phyloP scores from a whole-genome alignment of 768 basidiomycete genomes.

The Galerina sulciceps region DNA sequence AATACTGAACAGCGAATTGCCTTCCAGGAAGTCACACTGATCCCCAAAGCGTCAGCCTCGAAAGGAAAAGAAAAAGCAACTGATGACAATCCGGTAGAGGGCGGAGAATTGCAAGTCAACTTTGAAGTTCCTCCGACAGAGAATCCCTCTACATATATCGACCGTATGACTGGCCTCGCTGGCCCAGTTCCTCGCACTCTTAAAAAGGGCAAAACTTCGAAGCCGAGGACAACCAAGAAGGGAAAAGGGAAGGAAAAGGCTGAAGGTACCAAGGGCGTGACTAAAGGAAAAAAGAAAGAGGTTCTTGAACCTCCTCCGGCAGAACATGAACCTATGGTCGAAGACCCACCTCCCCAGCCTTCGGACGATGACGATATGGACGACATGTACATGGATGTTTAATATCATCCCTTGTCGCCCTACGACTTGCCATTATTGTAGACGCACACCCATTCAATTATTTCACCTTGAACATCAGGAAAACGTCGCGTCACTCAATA shows the following conservation, averaged over 20 bases:
- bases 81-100: background rate
- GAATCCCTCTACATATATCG: constrained; percentile 17
- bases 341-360: background rate
- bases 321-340: background rate
- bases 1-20: constrained; percentile 69
- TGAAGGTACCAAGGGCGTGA: background rate
- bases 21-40: constrained; percentile 74
- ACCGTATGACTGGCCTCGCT: constrained; percentile 29
- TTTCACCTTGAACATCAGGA: no score
- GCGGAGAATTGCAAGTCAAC: constrained; percentile 3
- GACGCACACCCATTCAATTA: no score
- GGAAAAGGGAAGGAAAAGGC: constrained; percentile 11
- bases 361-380: background rate
- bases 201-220: constrained; percentile 11
- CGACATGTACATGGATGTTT: constrained; percentile 11
- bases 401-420: background rate
- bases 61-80: constrained; percentile 19
- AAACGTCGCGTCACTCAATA: no score
- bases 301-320: background rate
- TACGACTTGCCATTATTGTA: no score
- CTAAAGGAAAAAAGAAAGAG: constrained; percentile 16
- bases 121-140: constrained; percentile 7
- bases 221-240: background rate
- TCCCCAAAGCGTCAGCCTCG: constrained; percentile 34
- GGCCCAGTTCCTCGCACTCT: constrained; percentile 21